Evolutionary conservation across 139 green algal species (phyloP).

Genomic region (Diplosphaera chodatii): DNA sequence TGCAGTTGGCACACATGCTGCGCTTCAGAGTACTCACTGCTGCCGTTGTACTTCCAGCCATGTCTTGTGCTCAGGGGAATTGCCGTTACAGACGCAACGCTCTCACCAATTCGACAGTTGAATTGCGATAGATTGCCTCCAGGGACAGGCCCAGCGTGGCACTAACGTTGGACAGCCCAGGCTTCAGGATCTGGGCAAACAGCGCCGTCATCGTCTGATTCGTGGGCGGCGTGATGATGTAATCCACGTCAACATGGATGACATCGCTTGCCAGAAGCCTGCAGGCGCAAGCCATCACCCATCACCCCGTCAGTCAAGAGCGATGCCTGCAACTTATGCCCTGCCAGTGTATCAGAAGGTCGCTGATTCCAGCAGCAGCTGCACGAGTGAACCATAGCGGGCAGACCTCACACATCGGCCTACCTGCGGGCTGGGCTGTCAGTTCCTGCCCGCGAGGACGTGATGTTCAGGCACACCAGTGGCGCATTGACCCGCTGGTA

Average conservation of each 20-base stretch:
- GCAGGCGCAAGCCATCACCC: background rate
- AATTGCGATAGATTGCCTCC: background rate
- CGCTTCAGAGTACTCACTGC: too few species aligned
- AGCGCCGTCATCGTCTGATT: background rate
- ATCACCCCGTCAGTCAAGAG: too few species aligned
- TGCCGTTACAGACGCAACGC: too few species aligned
- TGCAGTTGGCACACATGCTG: too few species aligned
- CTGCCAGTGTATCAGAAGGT: too few species aligned
- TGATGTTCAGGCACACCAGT: background rate
- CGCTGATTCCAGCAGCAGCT: too few species aligned
- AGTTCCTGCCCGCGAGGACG: too few species aligned
- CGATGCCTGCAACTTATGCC: too few species aligned
- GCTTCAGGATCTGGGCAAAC: background rate
- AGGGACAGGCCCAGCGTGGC: background rate
- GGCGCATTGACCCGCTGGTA: background rate
- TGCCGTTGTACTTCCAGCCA: too few species aligned
- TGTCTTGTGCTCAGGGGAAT: background rate
- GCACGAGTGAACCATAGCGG: too few species aligned
- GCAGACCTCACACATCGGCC: too few species aligned
- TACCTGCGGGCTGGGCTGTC: too few species aligned
- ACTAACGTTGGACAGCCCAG: background rate
- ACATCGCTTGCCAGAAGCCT: background rate
- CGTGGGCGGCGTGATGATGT: background rate
- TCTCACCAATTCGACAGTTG: background rate
- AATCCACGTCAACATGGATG: background rate